Evolutionary conservation across 192 early-diverging fungal species (phyloP).

Genomic region (Diversispora eburnea): DNA sequence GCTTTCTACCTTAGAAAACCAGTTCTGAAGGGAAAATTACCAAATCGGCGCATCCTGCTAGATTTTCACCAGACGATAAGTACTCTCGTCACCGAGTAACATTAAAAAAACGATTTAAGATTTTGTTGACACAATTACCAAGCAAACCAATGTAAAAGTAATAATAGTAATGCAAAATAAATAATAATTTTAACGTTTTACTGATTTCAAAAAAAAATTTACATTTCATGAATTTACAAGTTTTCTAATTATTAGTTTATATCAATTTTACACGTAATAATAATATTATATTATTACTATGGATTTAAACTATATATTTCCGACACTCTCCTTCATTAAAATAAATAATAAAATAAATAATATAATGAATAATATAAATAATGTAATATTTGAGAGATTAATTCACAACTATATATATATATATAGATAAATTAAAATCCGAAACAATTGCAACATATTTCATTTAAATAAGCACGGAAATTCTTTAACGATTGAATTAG

Average conservation of each 20-base stretch:
- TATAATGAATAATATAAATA: too few species aligned
- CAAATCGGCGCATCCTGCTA: slow-evolving; percentile 97
- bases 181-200: neutral
- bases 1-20: slow-evolving; percentile 59
- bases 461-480: neutral
- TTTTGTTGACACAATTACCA: slow-evolving; percentile 66
- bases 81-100: slow-evolving; percentile 96
- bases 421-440: neutral
- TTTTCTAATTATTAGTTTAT: too few species aligned
- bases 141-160: neutral
- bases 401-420: neutral
- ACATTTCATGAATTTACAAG: too few species aligned
- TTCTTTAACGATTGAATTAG: slow-evolving; percentile 6
- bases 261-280: too few species aligned
- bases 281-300: too few species aligned
- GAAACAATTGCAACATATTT: neutral
- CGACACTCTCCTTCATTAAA: too few species aligned
- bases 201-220: neutral
- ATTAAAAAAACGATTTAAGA: slow-evolving; percentile 90
- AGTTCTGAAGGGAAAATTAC: slow-evolving; percentile 75
- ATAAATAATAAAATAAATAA: too few species aligned
- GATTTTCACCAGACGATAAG: slow-evolving; percentile 99
- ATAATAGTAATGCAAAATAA: neutral
- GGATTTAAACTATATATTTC: too few species aligned
- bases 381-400: too few species aligned